These are phyloP conservation scores for Yamagishiella unicocca DNA, from an alignment of 139 green algal genomes.

Conservation along the genomic window DNA sequence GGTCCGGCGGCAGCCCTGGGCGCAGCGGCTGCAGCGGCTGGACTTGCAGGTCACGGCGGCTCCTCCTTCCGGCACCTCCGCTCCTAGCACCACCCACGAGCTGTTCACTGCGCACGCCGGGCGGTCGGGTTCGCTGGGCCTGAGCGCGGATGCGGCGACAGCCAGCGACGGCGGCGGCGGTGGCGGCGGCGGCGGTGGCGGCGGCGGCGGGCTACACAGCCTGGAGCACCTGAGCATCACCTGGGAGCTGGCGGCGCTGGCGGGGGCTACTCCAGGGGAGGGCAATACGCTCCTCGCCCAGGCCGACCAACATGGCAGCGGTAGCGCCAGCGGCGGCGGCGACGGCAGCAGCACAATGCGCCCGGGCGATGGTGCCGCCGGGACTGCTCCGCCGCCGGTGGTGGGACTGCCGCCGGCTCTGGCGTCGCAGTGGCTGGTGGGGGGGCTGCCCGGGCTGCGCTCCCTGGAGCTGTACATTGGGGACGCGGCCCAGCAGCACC, in stretches of 20 bases:
- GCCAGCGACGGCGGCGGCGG: background rate
- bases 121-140: too few relatives aligned
- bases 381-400: background rate
- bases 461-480: constrained; percentile 38
- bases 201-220: background rate
- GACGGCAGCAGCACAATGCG: background rate
- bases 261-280: background rate
- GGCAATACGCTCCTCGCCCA: background rate
- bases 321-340: background rate
- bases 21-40: background rate
- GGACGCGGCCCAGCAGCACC: background rate
- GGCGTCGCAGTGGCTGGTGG: background rate
- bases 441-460: background rate
- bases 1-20: constrained; percentile 20
- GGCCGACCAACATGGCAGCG: background rate
- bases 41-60: constrained; percentile 8
- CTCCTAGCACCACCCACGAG: too few relatives aligned
- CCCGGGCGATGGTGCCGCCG: background rate
- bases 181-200: background rate
- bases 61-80: too few relatives aligned
- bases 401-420: background rate
- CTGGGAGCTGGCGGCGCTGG: constrained; percentile 28
- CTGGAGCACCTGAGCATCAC: constrained; percentile 28
- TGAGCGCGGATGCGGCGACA: background rate
- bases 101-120: too few relatives aligned